Base-by-base conservation (phyloP, 1,139 yeast species). In the Eremothecium sinecaudum region DNA sequence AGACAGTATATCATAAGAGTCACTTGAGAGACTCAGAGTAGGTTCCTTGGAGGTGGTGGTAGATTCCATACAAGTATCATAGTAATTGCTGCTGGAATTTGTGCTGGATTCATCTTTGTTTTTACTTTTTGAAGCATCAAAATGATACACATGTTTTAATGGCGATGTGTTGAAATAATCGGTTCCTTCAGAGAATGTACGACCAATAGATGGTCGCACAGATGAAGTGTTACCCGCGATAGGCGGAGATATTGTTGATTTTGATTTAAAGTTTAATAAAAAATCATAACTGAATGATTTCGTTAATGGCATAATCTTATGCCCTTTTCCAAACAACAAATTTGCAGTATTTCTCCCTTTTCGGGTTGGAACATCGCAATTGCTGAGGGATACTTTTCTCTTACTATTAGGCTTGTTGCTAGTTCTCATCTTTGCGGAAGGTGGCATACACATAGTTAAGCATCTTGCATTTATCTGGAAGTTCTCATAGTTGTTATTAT, bases 111-210 rank as follows among this genome's bases (percentile, higher is more conserved):
- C n/a, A n/a, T n/a, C n/a, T n/a, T n/a, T n/a, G n/a, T n/a, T n/a
- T n/a, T n/a, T 21, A 21, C 12, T 21, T 24, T 24, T 24, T 12
- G 16, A 4, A 15, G 30, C 14, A 27, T 27, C 21, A 18, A 27
- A 27, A 21, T 27, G 30, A 7, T 27, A 53, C 17, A 50, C 33
- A 35, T 53, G 55, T 24, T 51, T 53, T 32, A 53, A 40, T 5
- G 60, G 59, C 5, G 58, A 53, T 3, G 53, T 46, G 34, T 55
- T 54, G 34, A 45, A 55, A 32, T 53, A 54, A 27, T 53, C 59
- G 2, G 58, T 54, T 28, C 51, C 47, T 10, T 50, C 50, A 24
- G 47, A 46, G 20, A 55, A 53, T 30, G 40, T 46, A 25, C 58
- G 42, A 12, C 51, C 44, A 16, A 35, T 27, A 10, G 30, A 14